Base-by-base conservation (phyloP, 176 grass and related monocot genomes). In the Dactylis glomerata region DNA sequence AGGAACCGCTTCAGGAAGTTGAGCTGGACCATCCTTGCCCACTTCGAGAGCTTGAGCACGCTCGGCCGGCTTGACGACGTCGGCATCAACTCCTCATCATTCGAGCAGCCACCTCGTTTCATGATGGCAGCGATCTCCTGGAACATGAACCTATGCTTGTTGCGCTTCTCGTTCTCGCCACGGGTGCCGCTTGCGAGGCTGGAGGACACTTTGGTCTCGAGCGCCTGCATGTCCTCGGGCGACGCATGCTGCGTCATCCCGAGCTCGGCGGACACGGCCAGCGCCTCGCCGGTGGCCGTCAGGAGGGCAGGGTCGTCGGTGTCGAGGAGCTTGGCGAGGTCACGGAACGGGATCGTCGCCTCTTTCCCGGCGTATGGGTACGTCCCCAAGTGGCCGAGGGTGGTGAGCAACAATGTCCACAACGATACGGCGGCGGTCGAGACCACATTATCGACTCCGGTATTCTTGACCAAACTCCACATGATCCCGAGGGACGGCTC, bases 381-480 rank as follows among this genome's bases (percentile, higher is more conserved):
- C 6, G 71, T 50, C 61, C 42, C 57, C 13, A 62, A 64, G 13
- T 42, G 79, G 22, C 59, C 10, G 27, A 65, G 36, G 5, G 79
- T 44, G 70, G 79, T 75, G 8, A 87, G 32, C 2, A 87, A 8
- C 45, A 87, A 56, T 3, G 85, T 28, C 72, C 86, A 87, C 6
- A 50, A 31, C 0, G 62, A 87, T 15, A 87, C 6, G 6, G 79
- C 79, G 0, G 79, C 49, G 6, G 17, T 11, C 10, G 68, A 15
- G 62, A n/a, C 22, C 15, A 3, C 0, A 16, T 2, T 15, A 28
- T 1, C 0, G 28, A 28, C 30, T 27, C 8, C 32, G 6, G 30
- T 33, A 65, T 0, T 1, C 62, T 4, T 33, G 16, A 66, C 20
- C 14, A 66, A 14, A 0, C 62, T 32, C 62, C 62, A 66, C 17